Evolutionary conservation across 345 rosid species (phyloP), one percentile per base, ranked within the genome.

Genomic region (Lepidium aucheri): DNA sequence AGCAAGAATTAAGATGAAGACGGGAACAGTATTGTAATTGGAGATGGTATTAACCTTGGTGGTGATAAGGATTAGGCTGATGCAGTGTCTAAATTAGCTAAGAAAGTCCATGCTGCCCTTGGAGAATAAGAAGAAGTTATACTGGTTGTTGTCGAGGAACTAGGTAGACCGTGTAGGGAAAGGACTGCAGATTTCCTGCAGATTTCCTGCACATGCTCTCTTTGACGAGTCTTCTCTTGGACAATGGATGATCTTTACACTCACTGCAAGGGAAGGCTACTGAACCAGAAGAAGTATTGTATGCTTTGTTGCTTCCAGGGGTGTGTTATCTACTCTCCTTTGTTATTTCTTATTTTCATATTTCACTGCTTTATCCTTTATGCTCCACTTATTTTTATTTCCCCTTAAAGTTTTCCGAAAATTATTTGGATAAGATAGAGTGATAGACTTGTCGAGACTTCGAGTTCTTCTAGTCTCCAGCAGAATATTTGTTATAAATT

Each of bases 181-280:
- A 88, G 99, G 81, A 79, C 85, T 46, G 99, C 97, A 10, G 97
- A 90, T 74, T 90, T 83, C 68, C 53, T 84, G 77, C 95, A 88
- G 70, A n/a, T n/a, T 94, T 96, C 97, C 88, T 94, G 96, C 97
- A 88, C 74, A 65, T 86, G 76, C 87, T 94, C 49, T 84, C 99
- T 72, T 86, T 94, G 76, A 83, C 88, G 50, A 86, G 93, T 74
- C 86, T 90, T 71, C 90, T 90, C 43, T 75, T 94, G 76, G 96
- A 88, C 77, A 84, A 85, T 65, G 77, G 84, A 58, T 82, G 85
- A 66, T 81, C 92, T 47, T 74, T 85, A 43, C 77, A 62, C 73
- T 78, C 78, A 74, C 68, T 86, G 59, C 88, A 74, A 76, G 88
- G 86, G 65, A 86, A 78, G 70, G 80, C 88, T 76, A 81, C 79